phyloP scores from a whole-genome alignment of 495 filamentous ascomycete species.

The Pseudoneurospora amorphoporcata region DNA sequence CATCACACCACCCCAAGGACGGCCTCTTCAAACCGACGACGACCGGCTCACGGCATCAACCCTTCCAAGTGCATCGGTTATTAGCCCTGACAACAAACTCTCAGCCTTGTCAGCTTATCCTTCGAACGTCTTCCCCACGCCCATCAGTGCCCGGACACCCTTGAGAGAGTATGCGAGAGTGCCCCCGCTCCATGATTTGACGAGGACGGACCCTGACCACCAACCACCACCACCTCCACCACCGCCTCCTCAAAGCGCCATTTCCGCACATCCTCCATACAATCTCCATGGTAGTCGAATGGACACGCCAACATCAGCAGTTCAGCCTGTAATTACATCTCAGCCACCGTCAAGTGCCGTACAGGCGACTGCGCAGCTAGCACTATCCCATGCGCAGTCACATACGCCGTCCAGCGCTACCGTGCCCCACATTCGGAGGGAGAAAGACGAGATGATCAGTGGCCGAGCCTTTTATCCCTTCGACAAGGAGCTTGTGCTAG shows the following conservation, averaged over 20 bases:
- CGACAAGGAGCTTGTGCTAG: slow-evolving; percentile 66
- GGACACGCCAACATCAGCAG: slow-evolving; percentile 26
- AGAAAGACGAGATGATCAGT: slow-evolving; percentile 90
- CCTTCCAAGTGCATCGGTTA: slow-evolving; percentile 38
- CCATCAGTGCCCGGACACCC: slow-evolving; percentile 41
- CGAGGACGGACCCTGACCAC: slow-evolving; percentile 35
- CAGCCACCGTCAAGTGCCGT: slow-evolving; percentile 25
- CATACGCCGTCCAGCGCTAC: slow-evolving; percentile 17
- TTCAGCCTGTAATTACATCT: slow-evolving; percentile 19
- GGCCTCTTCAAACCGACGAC: slow-evolving; percentile 38
- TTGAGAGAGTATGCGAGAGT: slow-evolving; percentile 41
- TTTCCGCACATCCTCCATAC: slow-evolving; percentile 16
- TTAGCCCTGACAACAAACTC: slow-evolving; percentile 44
- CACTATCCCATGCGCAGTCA: slow-evolving; percentile 42
- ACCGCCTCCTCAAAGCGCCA: slow-evolving; percentile 15
- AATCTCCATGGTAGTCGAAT: slow-evolving; percentile 37
- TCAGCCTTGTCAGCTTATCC: slow-evolving; percentile 41
- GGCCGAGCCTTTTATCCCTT: slow-evolving; percentile 74
- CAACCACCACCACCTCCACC: slow-evolving; percentile 13
- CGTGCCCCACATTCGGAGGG: slow-evolving; percentile 34
- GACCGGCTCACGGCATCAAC: slow-evolving; percentile 38
- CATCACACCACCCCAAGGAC: slow-evolving; percentile 46
- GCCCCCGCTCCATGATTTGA: slow-evolving; percentile 44
- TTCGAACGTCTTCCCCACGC: slow-evolving; percentile 40
- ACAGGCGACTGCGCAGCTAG: slow-evolving; percentile 51